These are phyloP conservation scores for Calycina marina DNA, from an alignment of 2,329 filamentous ascomycete genomes.

Conservation along the genomic window DNA sequence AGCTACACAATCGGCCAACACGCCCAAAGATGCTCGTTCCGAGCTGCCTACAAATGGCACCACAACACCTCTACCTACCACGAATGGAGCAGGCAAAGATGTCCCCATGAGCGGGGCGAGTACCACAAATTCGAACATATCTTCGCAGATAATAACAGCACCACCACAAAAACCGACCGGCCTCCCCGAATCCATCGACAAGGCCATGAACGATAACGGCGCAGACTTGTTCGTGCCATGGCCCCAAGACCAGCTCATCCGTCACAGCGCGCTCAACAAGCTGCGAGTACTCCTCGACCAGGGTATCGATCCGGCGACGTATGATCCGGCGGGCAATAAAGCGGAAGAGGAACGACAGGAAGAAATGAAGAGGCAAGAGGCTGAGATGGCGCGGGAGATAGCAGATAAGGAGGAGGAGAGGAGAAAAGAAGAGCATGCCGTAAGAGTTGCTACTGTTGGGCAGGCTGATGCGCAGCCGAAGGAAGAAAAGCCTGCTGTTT, in stretches of 20 bases:
- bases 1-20: slow-evolving; percentile 7
- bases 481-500: slow-evolving; percentile 26
- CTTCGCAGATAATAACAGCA: no score
- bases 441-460: slow-evolving; percentile 14
- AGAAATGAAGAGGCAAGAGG: slow-evolving; percentile 21
- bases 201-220: no score
- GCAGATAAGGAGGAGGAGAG: slow-evolving; percentile 15
- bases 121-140: no score
- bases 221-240: slow-evolving; percentile 71
- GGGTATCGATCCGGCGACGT: slow-evolving; percentile 45
- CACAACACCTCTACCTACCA: slow-evolving; percentile 11
- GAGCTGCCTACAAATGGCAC: slow-evolving; percentile 18
- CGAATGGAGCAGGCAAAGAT: slow-evolving; percentile 13
- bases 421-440: slow-evolving; percentile 12
- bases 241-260: slow-evolving; percentile 58
- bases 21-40: slow-evolving; percentile 10
- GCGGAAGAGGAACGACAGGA: slow-evolving; percentile 22
- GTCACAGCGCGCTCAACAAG: slow-evolving; percentile 49
- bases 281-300: slow-evolving; percentile 47
- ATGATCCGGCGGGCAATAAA: slow-evolving; percentile 34
- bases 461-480: slow-evolving; percentile 9
- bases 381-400: slow-evolving; percentile 23
- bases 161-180: no score
- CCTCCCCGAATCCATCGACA: no score
- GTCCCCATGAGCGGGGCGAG: slow-evolving; percentile 9